A percentile compares a stretch with the other conserved stretches of the same genome.
These are phyloP conservation scores for Effrenium voratum DNA, from an alignment of 73 alveolate genomes.

Conservation along the genomic window DNA sequence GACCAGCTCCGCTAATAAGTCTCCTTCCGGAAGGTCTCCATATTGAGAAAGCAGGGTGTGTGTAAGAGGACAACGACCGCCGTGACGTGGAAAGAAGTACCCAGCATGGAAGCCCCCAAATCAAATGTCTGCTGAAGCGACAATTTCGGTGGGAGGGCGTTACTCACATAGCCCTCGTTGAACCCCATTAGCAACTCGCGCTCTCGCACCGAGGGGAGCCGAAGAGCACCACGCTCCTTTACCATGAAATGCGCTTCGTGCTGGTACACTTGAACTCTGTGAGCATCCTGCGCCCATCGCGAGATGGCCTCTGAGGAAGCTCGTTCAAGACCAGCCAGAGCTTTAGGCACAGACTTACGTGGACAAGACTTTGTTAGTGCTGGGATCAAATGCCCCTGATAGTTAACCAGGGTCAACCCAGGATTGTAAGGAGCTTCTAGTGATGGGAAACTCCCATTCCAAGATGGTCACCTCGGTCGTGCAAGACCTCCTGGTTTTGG, in stretches of 20 bases:
- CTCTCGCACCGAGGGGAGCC: conserved; percentile 9
- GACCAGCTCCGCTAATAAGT: not conserved
- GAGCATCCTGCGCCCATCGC: not conserved
- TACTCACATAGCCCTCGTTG: not conserved
- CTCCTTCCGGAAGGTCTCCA: not conserved
- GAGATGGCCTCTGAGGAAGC: not conserved
- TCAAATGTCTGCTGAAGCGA: not conserved
- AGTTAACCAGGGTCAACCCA: not conserved
- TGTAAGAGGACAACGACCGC: not conserved
- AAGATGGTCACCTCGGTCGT: not conserved
- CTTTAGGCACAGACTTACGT: not conserved
- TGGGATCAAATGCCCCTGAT: not conserved
- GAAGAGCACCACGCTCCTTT: not conserved
- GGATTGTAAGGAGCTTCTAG: not conserved
- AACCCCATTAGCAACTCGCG: conserved; percentile 25
- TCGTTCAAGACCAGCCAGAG: not conserved
- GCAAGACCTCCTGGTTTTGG: not conserved
- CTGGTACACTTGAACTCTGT: too few species aligned
- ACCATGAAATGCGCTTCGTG: not conserved
- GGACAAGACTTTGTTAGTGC: too few species aligned
- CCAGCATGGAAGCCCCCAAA: not conserved
- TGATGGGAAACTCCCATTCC: not conserved
- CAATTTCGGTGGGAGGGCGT: not conserved
- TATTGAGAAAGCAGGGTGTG: too few species aligned
- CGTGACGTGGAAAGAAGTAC: not conserved